These are phyloP conservation scores for Globomyces pollinis-pini DNA, from an alignment of 192 early-diverging fungal species.

Conservation along the genomic window DNA sequence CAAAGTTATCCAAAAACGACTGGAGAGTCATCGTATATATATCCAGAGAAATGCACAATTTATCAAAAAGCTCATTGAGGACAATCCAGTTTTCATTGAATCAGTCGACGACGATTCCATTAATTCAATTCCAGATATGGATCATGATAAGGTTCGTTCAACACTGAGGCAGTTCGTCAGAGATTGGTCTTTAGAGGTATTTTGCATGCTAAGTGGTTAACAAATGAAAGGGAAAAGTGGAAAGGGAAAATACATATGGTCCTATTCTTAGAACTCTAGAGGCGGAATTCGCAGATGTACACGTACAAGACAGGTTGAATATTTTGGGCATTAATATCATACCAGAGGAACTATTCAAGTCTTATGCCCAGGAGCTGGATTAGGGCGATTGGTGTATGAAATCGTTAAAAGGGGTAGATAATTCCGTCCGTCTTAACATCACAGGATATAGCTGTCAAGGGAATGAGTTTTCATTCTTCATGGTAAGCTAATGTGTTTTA, in stretches of 20 bases:
- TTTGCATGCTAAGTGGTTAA: too few species aligned
- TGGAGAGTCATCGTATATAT: not conserved
- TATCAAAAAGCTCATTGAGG: not conserved
- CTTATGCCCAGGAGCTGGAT: slow-evolving; percentile 90
- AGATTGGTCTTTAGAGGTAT: slow-evolving; percentile 89
- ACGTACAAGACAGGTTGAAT: slow-evolving; percentile 28
- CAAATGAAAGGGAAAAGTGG: slow-evolving; percentile 66
- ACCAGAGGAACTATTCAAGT: slow-evolving; percentile 56
- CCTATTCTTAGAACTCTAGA: slow-evolving; percentile 73
- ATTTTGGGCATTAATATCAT: slow-evolving; percentile 39
- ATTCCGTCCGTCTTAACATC: too few species aligned
- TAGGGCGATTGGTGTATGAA: slow-evolving; percentile 90
- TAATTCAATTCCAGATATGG: not conserved
- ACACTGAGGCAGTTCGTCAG: slow-evolving; percentile 91
- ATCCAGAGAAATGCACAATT: not conserved
- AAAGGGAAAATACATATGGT: slow-evolving; percentile 70
- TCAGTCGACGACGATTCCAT: not conserved
- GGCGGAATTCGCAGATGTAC: slow-evolving; percentile 40
- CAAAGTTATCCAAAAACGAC: not conserved
- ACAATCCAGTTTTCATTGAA: slow-evolving; percentile 7
- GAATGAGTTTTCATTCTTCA: slow-evolving; percentile 96
- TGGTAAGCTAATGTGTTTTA: slow-evolving; percentile 50
- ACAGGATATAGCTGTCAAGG: slow-evolving; percentile 38
- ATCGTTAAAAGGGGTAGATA: not conserved
- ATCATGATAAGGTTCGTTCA: slow-evolving; percentile 52